Evolutionary conservation across 1,284 basidiomycete genomes (phyloP).

Genomic region (Golubevia pallescens): DNA sequence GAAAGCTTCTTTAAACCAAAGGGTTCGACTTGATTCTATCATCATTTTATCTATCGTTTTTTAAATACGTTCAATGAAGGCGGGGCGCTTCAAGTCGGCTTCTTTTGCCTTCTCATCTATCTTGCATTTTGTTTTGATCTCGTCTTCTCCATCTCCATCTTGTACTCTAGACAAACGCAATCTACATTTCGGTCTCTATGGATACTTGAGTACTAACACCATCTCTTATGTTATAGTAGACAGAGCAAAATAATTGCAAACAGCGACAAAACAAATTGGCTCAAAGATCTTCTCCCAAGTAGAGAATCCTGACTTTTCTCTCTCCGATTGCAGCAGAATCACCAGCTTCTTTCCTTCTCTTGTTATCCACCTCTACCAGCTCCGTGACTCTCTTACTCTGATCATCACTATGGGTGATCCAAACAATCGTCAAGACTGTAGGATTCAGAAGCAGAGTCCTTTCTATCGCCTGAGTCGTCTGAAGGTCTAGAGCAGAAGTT

Average conservation of each 20-base stretch:
- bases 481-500: constrained; percentile 81
- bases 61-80: too few species aligned
- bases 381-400: constrained; percentile 73
- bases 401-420: constrained; percentile 85
- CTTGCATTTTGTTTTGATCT: too few species aligned
- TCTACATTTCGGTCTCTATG: too few species aligned
- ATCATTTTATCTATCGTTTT: too few species aligned
- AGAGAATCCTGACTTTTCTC: not conserved
- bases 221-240: too few species aligned
- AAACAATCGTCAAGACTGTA: constrained; percentile 75
- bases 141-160: too few species aligned
- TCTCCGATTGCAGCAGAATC: not conserved
- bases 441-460: constrained; percentile 69
- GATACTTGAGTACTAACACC: too few species aligned
- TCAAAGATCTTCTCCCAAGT: not conserved
- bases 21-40: too few species aligned
- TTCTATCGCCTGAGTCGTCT: constrained; percentile 73
- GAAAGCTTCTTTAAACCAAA: too few species aligned
- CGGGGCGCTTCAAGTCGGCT: too few species aligned
- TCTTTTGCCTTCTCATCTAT: too few species aligned
- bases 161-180: too few species aligned
- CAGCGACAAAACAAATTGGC: not conserved
- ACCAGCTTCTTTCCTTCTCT: not conserved
- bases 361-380: not conserved
- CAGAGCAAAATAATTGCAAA: not conserved